Evolutionary conservation across 2,329 filamentous ascomycete species (phyloP).

Genomic region (Sphaerulina vaccinii): DNA sequence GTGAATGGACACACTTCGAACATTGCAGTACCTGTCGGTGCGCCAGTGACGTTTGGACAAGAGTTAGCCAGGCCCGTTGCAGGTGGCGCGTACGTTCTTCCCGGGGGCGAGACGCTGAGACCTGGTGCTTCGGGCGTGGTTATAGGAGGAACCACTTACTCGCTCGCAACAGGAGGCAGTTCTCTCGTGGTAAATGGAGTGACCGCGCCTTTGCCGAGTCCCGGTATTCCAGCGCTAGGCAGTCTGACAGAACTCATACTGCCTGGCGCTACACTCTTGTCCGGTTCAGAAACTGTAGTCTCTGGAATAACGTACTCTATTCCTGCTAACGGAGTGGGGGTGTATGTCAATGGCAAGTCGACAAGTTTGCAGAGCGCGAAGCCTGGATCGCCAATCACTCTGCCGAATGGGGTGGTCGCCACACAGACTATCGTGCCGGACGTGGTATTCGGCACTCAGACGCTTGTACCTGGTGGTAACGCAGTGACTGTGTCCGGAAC

Average conservation of each 20-base stretch:
- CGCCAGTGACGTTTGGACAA: conserved; percentile 4
- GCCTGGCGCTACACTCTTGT: conserved; percentile 12
- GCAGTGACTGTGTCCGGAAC: conserved; percentile 16
- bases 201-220: conserved; percentile 11
- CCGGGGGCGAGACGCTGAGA: conserved; percentile 14
- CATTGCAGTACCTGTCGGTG: conserved; percentile 3
- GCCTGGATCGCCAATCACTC: conserved; percentile 4
- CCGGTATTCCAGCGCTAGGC: neutral
- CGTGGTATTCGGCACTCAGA: conserved; percentile 12
- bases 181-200: conserved; percentile 7
- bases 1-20: conserved; percentile 6
- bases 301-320: conserved; percentile 18
- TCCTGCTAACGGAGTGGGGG: neutral
- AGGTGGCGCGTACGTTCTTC: conserved; percentile 8
- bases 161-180: neutral
- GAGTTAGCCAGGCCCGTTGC: conserved; percentile 11
- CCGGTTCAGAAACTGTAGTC: conserved; percentile 13
- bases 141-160: conserved; percentile 4
- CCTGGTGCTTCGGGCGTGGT: conserved; percentile 13
- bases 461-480: conserved; percentile 20
- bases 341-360: conserved; percentile 12
- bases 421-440: conserved; percentile 12
- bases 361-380: neutral
- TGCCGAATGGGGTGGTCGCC: conserved; percentile 13
- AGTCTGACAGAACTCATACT: conserved; percentile 10